Conservation (phyloP, 169 alveolate species). For the Perkinsus marinus region DNA sequence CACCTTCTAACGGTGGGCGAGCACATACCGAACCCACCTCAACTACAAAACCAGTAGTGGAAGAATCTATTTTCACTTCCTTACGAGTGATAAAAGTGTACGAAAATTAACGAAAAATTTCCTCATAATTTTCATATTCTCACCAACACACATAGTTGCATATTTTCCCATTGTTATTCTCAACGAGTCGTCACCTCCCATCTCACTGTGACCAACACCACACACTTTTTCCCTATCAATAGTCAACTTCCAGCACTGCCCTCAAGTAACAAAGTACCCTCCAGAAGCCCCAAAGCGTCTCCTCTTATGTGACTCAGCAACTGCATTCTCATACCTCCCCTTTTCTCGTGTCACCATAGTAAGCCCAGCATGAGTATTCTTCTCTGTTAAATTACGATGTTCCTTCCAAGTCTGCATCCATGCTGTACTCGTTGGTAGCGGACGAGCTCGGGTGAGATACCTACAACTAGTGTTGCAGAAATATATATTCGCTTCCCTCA, state of each 20-base stretch:
- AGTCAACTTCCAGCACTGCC: too few species aligned
- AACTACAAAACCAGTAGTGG: too few species aligned
- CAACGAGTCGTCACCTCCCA: neutral
- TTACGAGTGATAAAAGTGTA: neutral
- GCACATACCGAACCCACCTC: neutral
- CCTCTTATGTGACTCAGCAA: neutral
- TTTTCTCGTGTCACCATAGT: neutral
- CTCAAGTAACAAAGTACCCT: neutral
- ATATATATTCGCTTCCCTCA: too few species aligned
- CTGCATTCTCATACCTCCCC: neutral
- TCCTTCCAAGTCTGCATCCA: neutral
- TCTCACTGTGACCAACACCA: too few species aligned
- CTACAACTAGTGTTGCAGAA: neutral
- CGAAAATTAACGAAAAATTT: neutral
- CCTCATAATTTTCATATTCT: neutral
- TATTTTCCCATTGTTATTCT: neutral
- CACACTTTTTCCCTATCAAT: too few species aligned
- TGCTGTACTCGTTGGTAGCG: neutral
- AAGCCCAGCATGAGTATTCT: neutral
- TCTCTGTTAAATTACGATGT: neutral
- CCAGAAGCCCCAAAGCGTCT: neutral
- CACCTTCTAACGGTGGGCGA: neutral
- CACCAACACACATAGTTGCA: too few species aligned
- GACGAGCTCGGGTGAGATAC: neutral
- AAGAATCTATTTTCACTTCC: too few species aligned